These are phyloP conservation scores for Puccinia polysora DNA, from an alignment of 1,284 basidiomycete genomes.

Conservation along the genomic window DNA sequence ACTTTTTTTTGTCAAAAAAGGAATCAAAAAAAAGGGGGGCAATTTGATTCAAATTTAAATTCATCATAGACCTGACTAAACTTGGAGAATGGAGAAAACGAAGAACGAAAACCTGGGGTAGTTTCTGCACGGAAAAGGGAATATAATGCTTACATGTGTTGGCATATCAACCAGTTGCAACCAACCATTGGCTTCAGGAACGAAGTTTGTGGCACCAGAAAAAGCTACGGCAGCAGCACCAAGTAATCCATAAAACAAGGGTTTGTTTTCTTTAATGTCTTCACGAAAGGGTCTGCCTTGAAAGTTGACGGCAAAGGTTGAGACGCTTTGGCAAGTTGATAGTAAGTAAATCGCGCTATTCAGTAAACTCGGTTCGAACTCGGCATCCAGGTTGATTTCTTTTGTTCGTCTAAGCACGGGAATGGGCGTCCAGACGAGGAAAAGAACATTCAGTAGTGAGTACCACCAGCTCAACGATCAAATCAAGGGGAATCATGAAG, in stretches of 20 bases:
- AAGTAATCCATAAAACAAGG: constrained; percentile 82
- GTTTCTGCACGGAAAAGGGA: not conserved
- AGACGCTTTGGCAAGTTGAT: constrained; percentile 70
- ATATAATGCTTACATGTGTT: constrained; percentile 60
- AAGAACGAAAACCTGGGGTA: not conserved
- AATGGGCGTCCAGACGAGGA: not conserved
- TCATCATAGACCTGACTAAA: constrained; percentile 9
- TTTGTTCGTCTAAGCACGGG: constrained; percentile 60
- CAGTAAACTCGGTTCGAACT: constrained; percentile 83
- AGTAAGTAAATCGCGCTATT: constrained; percentile 93
- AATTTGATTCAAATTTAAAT: not conserved
- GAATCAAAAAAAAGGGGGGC: not conserved
- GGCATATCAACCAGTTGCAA: constrained; percentile 93
- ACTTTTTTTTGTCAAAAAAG: constrained; percentile 57
- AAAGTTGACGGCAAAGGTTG: constrained; percentile 94
- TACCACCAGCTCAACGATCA: not conserved
- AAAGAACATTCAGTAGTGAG: not conserved
- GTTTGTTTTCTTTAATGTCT: constrained; percentile 84
- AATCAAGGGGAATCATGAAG: too few relatives aligned
- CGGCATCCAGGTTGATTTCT: constrained; percentile 76
- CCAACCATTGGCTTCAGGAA: constrained; percentile 94
- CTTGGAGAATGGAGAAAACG: not conserved
- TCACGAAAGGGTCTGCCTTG: constrained; percentile 95
- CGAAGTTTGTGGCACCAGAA: constrained; percentile 83
- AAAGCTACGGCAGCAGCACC: constrained; percentile 75